phyloP scores from a whole-genome alignment of 352 stramenopile species.

The Globisporangium nodosum region DNA sequence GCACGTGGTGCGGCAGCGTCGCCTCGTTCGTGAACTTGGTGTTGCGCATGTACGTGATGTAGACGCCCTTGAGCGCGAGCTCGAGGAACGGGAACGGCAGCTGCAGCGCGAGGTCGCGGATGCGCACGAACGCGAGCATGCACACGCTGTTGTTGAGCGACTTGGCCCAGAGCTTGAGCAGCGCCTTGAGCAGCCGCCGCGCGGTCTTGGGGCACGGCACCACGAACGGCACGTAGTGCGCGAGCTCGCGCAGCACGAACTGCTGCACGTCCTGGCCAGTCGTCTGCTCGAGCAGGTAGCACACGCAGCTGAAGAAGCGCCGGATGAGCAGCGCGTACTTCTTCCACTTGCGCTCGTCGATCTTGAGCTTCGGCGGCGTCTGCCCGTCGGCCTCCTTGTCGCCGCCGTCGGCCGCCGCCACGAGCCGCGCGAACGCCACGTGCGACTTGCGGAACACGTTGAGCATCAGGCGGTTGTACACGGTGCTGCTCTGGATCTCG shows the following conservation, averaged over 20 bases:
- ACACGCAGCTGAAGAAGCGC: constrained; percentile 89
- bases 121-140: constrained; percentile 94
- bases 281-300: constrained; percentile 90
- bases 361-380: constrained; percentile 22
- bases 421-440: constrained; percentile 79
- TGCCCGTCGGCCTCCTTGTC: constrained; percentile 23
- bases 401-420: constrained; percentile 25
- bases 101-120: constrained; percentile 92
- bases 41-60: constrained; percentile 95
- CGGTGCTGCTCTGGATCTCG: constrained; percentile 89
- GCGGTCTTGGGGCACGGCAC: constrained; percentile 64
- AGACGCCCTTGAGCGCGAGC: constrained; percentile 93
- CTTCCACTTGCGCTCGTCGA: constrained; percentile 79
- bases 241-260: constrained; percentile 80
- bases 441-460: constrained; percentile 88
- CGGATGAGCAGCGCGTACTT: constrained; percentile 80
- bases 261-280: constrained; percentile 70
- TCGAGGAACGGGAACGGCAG: constrained; percentile 97
- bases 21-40: constrained; percentile 93
- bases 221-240: constrained; percentile 69
- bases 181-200: constrained; percentile 66
- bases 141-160: constrained; percentile 72
- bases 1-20: constrained; percentile 72
- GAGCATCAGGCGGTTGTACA: constrained; percentile 96
- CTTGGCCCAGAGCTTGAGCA: constrained; percentile 86